A percentile compares a stretch with the other conserved stretches of the same genome.
These are phyloP conservation scores for Irpex rosettiformis DNA, from an alignment of 1,284 basidiomycete genomes.

Conservation along the genomic window DNA sequence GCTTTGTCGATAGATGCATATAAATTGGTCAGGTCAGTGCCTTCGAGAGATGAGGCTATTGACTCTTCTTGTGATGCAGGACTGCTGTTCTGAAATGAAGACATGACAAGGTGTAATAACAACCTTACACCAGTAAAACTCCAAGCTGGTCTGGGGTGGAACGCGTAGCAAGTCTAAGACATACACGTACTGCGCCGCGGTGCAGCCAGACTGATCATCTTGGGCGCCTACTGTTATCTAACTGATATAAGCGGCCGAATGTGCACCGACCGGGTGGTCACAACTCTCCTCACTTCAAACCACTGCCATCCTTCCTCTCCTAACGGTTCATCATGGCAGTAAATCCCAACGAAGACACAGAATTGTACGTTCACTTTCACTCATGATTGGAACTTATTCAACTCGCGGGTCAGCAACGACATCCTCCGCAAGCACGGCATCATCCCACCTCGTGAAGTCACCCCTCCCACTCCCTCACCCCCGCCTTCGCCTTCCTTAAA, in stretches of 20 bases:
- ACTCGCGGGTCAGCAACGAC: conserved; percentile 66
- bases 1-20: conserved; percentile 17
- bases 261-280: background rate
- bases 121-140: background rate
- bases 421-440: conserved; percentile 90
- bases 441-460: conserved; percentile 68
- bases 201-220: background rate
- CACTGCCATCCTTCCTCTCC: background rate
- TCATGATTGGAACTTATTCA: conserved; percentile 5
- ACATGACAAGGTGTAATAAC: background rate
- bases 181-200: background rate
- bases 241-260: background rate
- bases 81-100: background rate
- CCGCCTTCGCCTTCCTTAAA: conserved; percentile 64
- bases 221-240: background rate
- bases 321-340: conserved; percentile 45
- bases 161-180: too few relatives aligned
- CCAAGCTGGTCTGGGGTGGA: too few relatives aligned
- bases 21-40: conserved; percentile 13
- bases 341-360: conserved; percentile 87
- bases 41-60: conserved; percentile 7
- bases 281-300: background rate
- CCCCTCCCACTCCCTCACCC: conserved; percentile 72
- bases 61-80: background rate
- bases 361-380: conserved; percentile 66